Evolutionary conservation across 805 yeast species (phyloP).

Genomic region (Ogataea nonfermentans): DNA sequence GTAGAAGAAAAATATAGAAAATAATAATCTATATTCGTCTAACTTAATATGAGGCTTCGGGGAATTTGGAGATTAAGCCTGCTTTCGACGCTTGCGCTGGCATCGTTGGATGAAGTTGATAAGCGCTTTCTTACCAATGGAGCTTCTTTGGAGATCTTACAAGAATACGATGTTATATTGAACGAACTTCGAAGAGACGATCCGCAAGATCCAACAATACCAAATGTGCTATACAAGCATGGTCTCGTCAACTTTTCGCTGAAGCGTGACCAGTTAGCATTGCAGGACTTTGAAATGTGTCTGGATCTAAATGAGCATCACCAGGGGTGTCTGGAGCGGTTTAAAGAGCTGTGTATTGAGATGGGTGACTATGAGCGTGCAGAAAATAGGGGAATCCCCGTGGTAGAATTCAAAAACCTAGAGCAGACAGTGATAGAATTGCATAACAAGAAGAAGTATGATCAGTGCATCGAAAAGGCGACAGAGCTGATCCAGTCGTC

Average conservation of each 20-base stretch:
- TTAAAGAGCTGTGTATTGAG: slow-evolving; percentile 48
- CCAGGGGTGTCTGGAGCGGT: slow-evolving; percentile 48
- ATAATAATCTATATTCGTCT: not conserved
- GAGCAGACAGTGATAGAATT: slow-evolving; percentile 1
- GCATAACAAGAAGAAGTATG: slow-evolving; percentile 20
- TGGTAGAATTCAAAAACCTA: slow-evolving; percentile 1
- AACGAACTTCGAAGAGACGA: slow-evolving; percentile 17
- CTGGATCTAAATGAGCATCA: slow-evolving; percentile 33
- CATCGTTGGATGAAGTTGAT: slow-evolving; percentile 15
- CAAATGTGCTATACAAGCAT: slow-evolving; percentile 53
- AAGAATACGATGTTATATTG: slow-evolving; percentile 30
- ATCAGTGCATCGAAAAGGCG: slow-evolving; percentile 31
- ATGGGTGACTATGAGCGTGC: slow-evolving; percentile 49
- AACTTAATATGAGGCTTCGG: slow-evolving; percentile 4
- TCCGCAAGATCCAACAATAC: slow-evolving; percentile 22
- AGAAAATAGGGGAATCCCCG: slow-evolving; percentile 13
- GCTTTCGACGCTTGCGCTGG: not conserved
- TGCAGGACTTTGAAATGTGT: slow-evolving; percentile 50
- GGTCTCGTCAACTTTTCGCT: slow-evolving; percentile 61
- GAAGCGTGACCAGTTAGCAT: slow-evolving; percentile 52
- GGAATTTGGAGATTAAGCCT: not conserved
- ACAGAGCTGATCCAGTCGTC: slow-evolving; percentile 39
- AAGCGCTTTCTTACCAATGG: slow-evolving; percentile 25
- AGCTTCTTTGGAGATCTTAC: slow-evolving; percentile 29
- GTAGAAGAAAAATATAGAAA: slow-evolving; percentile 4